Conservation (phyloP, 164 flowering plant genomes). For the Stephania japonica region DNA sequence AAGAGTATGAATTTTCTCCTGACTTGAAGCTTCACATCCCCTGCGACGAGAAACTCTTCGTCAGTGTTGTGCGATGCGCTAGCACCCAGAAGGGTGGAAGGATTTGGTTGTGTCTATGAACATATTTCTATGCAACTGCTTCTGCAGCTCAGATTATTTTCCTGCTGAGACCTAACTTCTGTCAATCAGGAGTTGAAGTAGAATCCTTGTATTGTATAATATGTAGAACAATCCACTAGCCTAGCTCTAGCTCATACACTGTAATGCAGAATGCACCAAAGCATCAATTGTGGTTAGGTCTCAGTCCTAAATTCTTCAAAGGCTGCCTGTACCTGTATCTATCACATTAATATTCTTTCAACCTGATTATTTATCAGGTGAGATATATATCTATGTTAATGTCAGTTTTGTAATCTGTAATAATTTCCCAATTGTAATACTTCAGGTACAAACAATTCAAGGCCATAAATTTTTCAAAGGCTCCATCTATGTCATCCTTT, state of each 20-base stretch:
- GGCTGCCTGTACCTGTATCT: background rate
- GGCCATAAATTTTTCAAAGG: background rate
- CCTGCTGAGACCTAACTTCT: constrained; percentile 1
- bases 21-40: constrained; percentile 70
- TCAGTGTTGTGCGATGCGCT: constrained; percentile 49
- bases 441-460: background rate
- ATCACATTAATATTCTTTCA: background rate
- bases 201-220: background rate
- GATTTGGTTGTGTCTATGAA: constrained; percentile 13
- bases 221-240: background rate
- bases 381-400: background rate
- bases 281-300: background rate
- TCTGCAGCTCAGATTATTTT: background rate
- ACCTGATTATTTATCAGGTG: background rate
- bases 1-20: constrained; percentile 54
- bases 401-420: background rate
- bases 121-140: background rate
- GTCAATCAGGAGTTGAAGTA: background rate
- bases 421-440: background rate
- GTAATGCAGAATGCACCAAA: background rate
- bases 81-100: constrained; percentile 24
- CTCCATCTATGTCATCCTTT: background rate
- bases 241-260: background rate
- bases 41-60: constrained; percentile 65
- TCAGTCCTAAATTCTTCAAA: background rate